Percentiles rank a stretch among this genome's conserved stretches.
Evolutionary conservation across 2,329 filamentous ascomycete species (phyloP).

Genomic region (Exophiala phaeomuriformis): DNA sequence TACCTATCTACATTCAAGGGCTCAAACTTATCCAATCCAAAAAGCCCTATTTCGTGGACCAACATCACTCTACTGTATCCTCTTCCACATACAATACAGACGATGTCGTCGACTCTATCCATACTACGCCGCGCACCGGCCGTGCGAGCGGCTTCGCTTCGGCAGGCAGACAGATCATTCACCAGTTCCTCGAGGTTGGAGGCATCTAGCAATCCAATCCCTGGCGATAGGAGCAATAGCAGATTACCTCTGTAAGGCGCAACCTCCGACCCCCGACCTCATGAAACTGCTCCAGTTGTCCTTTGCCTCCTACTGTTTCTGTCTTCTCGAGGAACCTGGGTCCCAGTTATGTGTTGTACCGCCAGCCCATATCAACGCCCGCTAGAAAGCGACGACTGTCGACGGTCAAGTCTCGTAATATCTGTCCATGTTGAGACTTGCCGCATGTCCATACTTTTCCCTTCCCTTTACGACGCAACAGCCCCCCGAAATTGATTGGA

Average conservation of each 20-base stretch:
- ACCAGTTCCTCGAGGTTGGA: not conserved
- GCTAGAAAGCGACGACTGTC: too few relatives aligned
- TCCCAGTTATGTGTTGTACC: too few relatives aligned
- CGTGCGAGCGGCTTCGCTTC: not conserved
- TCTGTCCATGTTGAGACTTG: too few relatives aligned
- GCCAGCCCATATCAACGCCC: too few relatives aligned
- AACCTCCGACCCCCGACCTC: not conserved
- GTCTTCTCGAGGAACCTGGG: not conserved
- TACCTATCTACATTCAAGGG: too few relatives aligned
- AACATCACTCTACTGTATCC: too few relatives aligned
- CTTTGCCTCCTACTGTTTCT: not conserved
- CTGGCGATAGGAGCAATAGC: slow-evolving; percentile 3
- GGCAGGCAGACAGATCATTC: not conserved
- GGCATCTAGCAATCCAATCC: not conserved
- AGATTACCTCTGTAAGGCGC: slow-evolving; percentile 6
- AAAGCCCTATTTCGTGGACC: too few relatives aligned
- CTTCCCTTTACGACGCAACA: too few relatives aligned
- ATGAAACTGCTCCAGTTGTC: not conserved
- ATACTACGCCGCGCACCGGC: not conserved
- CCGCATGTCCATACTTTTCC: too few relatives aligned
- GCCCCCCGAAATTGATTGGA: not conserved
- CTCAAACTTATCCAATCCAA: too few relatives aligned
- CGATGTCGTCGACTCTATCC: not conserved
- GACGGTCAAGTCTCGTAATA: too few relatives aligned
- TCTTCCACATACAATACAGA: not conserved